A percentile compares a stretch with the other conserved stretches of the same genome.
These are phyloP conservation scores for Lyophyllum decastes DNA, from an alignment of 768 basidiomycete genomes.

Conservation along the genomic window DNA sequence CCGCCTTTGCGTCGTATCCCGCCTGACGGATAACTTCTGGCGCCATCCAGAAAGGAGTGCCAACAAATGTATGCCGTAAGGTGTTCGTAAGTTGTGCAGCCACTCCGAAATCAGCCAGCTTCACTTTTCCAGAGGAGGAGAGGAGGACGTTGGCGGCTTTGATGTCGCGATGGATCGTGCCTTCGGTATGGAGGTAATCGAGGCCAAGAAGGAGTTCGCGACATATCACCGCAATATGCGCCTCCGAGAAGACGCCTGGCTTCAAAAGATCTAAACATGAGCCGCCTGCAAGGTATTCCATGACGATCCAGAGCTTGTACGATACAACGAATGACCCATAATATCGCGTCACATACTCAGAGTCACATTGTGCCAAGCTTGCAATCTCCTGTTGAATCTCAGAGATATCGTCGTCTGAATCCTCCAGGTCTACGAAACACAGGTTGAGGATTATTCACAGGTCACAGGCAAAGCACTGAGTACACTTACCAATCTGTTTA, in stretches of 20 bases:
- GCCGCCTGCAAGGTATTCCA: constrained; percentile 99
- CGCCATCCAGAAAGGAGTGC: constrained; percentile 98
- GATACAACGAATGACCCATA: constrained; percentile 96
- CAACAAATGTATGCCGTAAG: constrained; percentile 95
- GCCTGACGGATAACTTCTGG: constrained; percentile 98
- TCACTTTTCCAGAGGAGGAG: constrained; percentile 89
- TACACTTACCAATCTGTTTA: constrained; percentile 84
- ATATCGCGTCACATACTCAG: constrained; percentile 94
- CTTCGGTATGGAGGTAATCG: constrained; percentile 93
- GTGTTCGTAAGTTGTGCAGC: constrained; percentile 96
- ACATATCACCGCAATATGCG: constrained; percentile 93
- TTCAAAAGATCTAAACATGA: constrained; percentile 96
- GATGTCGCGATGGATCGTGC: constrained; percentile 98
- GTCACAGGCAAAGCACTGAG: background rate
- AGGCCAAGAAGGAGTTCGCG: constrained; percentile 91
- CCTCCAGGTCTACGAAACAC: constrained; percentile 81
- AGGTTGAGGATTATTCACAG: constrained; percentile 1
- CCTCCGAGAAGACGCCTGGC: constrained; percentile 86
- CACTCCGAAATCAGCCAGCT: constrained; percentile 98
- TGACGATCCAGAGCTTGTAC: constrained; percentile 98
- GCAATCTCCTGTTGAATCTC: constrained; percentile 99
- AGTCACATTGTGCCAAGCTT: constrained; percentile 93
- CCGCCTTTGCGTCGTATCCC: constrained; percentile 94
- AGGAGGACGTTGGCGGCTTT: constrained; percentile 97
- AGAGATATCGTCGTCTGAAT: constrained; percentile 97